Percentiles rank a stretch among this genome's conserved stretches.
phyloP scores from a whole-genome alignment of 1,284 basidiomycete species.

The Xerocomus subilludens region DNA sequence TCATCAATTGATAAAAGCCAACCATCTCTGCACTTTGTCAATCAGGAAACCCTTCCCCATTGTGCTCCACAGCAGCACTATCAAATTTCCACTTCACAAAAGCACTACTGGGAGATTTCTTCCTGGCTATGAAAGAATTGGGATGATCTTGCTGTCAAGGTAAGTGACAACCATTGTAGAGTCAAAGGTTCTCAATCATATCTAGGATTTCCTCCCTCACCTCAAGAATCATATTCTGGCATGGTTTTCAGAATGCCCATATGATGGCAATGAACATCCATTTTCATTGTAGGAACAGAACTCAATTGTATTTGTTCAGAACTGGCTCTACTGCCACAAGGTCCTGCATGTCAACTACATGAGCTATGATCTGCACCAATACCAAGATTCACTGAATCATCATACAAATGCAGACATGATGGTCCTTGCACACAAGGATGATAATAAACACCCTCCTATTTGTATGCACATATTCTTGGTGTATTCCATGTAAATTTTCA shows the following conservation, averaged over 20 bases:
- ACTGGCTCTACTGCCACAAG: too few relatives aligned
- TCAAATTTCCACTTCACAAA: slow-evolving; percentile 39
- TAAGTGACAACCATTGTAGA: background rate
- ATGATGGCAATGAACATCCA: too few relatives aligned
- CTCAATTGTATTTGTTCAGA: too few relatives aligned
- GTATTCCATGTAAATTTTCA: background rate
- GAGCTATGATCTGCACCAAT: too few relatives aligned
- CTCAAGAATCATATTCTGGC: too few relatives aligned
- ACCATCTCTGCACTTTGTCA: slow-evolving; percentile 30
- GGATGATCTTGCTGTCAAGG: background rate
- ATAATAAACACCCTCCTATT: background rate
- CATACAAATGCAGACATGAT: background rate
- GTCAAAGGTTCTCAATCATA: too few relatives aligned
- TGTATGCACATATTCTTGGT: background rate
- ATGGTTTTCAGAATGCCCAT: too few relatives aligned
- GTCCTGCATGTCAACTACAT: too few relatives aligned
- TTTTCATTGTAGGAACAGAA: too few relatives aligned
- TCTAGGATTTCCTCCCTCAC: too few relatives aligned
- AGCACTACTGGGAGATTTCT: slow-evolving; percentile 37
- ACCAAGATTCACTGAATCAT: background rate
- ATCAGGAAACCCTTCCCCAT: slow-evolving; percentile 32
- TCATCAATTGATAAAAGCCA: background rate
- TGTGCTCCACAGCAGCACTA: slow-evolving; percentile 33
- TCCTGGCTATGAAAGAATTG: slow-evolving; percentile 9
- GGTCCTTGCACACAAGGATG: background rate